A percentile compares a stretch with the other conserved stretches of the same genome.
These are phyloP conservation scores for Bromus sterilis DNA, from an alignment of 176 grass and related monocot species.

Conservation along the genomic window DNA sequence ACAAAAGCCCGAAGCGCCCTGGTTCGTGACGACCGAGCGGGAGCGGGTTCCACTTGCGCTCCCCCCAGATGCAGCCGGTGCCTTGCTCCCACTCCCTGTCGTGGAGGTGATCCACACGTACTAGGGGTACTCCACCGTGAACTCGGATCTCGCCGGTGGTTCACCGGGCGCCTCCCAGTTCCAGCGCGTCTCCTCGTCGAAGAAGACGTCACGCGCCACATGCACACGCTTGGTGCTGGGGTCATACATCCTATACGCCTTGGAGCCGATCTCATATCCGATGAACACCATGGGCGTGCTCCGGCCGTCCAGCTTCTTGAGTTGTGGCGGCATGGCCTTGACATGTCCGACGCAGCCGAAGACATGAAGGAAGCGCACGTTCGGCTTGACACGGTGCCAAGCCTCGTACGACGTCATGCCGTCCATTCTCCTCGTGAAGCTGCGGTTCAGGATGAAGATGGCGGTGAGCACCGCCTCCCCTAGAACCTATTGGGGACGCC, in stretches of 20 bases:
- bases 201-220: neutral
- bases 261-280: neutral
- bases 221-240: neutral
- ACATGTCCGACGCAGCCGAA: too few relatives aligned
- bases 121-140: neutral
- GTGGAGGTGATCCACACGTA: neutral
- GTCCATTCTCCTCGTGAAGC: too few relatives aligned
- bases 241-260: neutral
- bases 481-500: too few relatives aligned
- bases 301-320: too few relatives aligned
- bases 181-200: neutral
- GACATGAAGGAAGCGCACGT: too few relatives aligned
- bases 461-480: too few relatives aligned
- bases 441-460: too few relatives aligned
- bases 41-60: too few relatives aligned
- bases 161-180: neutral
- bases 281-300: neutral
- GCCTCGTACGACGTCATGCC: too few relatives aligned
- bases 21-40: neutral
- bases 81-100: neutral
- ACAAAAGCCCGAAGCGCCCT: neutral
- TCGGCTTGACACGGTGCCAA: too few relatives aligned
- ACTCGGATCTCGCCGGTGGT: fast-evolving
- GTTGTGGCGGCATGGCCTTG: too few relatives aligned
- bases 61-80: neutral